A percentile compares a stretch with the other conserved stretches of the same genome.
Evolutionary conservation across 2,329 filamentous ascomycete species (phyloP).

Genomic region (Paraphaeosphaeria minitans): DNA sequence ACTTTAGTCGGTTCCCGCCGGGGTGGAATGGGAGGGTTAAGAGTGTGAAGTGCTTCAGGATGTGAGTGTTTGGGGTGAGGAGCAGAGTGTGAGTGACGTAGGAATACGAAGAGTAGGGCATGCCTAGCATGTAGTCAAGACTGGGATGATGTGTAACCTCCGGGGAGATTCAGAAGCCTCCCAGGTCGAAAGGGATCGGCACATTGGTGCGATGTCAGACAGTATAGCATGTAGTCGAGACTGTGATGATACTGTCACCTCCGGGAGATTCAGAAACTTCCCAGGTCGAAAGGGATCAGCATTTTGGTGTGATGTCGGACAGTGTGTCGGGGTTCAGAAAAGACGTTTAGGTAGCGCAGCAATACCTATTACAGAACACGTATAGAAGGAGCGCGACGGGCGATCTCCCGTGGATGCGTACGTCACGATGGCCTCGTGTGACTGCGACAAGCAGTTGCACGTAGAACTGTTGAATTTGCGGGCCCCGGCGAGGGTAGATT

Average conservation of each 20-base stretch:
- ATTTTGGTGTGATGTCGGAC: too few relatives aligned
- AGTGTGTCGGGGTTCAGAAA: not conserved
- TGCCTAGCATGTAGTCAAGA: not conserved
- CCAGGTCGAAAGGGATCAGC: too few relatives aligned
- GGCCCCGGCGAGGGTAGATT: not conserved
- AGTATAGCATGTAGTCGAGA: not conserved
- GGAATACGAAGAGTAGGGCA: not conserved
- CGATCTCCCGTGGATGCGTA: not conserved
- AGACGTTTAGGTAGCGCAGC: not conserved
- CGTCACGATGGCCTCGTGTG: slow-evolving; percentile 3
- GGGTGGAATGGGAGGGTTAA: slow-evolving; percentile 1
- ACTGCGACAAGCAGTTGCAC: not conserved
- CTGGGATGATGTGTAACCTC: too few relatives aligned
- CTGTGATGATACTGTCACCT: too few relatives aligned
- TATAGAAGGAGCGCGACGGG: not conserved
- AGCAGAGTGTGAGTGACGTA: not conserved
- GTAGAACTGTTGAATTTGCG: not conserved
- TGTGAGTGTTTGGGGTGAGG: not conserved
- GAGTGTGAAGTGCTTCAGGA: not conserved
- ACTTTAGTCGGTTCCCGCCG: not conserved
- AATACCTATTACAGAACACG: not conserved
- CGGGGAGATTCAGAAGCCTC: too few relatives aligned
- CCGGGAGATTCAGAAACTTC: too few relatives aligned
- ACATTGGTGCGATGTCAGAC: too few relatives aligned
- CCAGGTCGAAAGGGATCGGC: too few relatives aligned